A percentile compares a stretch with the other conserved stretches of the same genome.
These are phyloP conservation scores for Talaromyces rugulosus DNA, from an alignment of 2,329 filamentous ascomycete genomes.

Conservation along the genomic window DNA sequence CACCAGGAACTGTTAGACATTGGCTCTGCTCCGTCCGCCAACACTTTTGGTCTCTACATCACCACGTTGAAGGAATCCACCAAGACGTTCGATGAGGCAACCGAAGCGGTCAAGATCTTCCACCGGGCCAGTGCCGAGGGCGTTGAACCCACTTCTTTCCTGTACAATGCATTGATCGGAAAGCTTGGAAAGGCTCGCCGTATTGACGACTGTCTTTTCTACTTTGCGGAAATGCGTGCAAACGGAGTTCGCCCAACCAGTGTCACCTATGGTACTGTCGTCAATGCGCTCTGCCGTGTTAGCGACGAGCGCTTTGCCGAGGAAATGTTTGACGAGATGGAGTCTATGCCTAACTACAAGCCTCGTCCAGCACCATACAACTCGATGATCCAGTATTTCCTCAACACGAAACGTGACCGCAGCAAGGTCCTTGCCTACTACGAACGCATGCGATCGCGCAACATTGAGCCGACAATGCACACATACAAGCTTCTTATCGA, in stretches of 20 bases:
- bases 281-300: conserved; percentile 94
- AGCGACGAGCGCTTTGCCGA: conserved; percentile 97
- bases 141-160: conserved; percentile 91
- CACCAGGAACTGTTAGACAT: conserved; percentile 90
- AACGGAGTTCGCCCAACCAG: conserved; percentile 92
- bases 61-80: conserved; percentile 97
- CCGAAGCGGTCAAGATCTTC: conserved; percentile 96
- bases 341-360: conserved; percentile 98
- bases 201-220: conserved; percentile 96
- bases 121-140: conserved; percentile 88
- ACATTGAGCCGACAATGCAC: conserved; percentile 87
- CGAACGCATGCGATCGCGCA: conserved; percentile 82
- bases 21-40: conserved; percentile 86
- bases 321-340: conserved; percentile 98
- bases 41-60: conserved; percentile 97
- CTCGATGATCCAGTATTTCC: conserved; percentile 99
- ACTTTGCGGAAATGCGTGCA: conserved; percentile 95
- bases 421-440: conserved; percentile 91
- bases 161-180: conserved; percentile 97
- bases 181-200: conserved; percentile 97
- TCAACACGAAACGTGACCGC: conserved; percentile 95
- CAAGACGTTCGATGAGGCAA: conserved; percentile 96
- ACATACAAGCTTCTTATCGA: conserved; percentile 98
- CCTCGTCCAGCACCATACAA: conserved; percentile 96
- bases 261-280: conserved; percentile 96